Base-by-base conservation (phyloP, 169 alveolate genomes). In the Plasmodium blacklocki region DNA sequence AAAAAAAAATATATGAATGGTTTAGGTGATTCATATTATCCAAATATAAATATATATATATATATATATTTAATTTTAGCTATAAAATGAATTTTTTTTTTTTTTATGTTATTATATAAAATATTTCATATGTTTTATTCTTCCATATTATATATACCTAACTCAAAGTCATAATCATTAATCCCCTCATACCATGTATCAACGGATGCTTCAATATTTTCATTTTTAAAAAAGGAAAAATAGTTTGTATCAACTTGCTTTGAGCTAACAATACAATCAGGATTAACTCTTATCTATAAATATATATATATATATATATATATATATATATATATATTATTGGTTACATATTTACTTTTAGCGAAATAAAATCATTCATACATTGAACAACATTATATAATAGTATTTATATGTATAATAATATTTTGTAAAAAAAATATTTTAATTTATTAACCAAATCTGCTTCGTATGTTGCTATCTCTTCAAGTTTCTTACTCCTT, bases 161-260 rank as follows among this genome's bases (percentile, higher is more conserved):
- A 67, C 52, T 80, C 90, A 67, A 80, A 80, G 54, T 80, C 90
- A 68, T 80, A 80, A 49, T 80, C 50, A 45, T 68, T 80, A 68
- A 80, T 80, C 11, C 90, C 90, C 47, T 80, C 90, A 80, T 80
- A 80, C 90, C 90, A 80, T 56, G 73, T 18, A 80, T 80, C 60
- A 7, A 80, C 90, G 7, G 90, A 76, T 43, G 90, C 14, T 45
- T 80, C 90, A 15, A 59, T 54, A 50, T 67, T 52, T 19, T 50
- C 39, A 45, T 52, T 26, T 19, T 58, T 56, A 12, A 72, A 66
- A 80, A 67, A 26, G n/a, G 32, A 50, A 80, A 80, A 80, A 54
- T 80, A 80, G 54, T 80, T 80, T 47, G 90, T 80, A 23, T 80
- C 68, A 23, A 67, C 43, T 64, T 67, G 80, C 47, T 80, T 80